Conservation (phyloP, 2,329 filamentous ascomycete species). For the Scleromitrula shiraiana region DNA sequence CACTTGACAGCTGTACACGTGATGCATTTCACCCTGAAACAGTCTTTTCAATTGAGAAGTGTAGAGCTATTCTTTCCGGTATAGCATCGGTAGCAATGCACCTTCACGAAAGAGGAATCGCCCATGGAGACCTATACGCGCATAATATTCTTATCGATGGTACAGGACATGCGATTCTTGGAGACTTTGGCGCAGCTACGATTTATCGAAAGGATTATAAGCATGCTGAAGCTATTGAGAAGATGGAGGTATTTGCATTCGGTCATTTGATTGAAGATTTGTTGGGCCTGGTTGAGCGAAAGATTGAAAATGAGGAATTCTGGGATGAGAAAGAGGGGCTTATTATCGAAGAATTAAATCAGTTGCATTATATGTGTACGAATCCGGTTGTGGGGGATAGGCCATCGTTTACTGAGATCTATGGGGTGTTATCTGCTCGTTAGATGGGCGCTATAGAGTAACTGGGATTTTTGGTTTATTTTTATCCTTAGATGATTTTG, state of each 20-base stretch:
- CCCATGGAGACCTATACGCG: constrained; percentile 41
- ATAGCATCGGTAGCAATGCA: constrained; percentile 37
- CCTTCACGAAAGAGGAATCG: constrained; percentile 36
- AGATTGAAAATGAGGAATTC: constrained; percentile 12
- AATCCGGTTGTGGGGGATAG: constrained; percentile 23
- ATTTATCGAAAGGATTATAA: constrained; percentile 31
- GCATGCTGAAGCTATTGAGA: constrained; percentile 31
- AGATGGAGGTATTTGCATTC: constrained; percentile 40
- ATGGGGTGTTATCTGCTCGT: constrained; percentile 6
- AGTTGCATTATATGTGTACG: constrained; percentile 26
- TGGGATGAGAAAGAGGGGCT: constrained; percentile 24
- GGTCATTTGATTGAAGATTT: constrained; percentile 40
- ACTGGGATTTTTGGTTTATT: no score
- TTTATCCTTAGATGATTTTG: no score
- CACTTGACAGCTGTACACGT: constrained; percentile 38
- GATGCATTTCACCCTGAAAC: constrained; percentile 34
- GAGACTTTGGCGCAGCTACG: constrained; percentile 41
- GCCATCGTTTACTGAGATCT: constrained; percentile 24
- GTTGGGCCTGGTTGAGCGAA: constrained; percentile 29
- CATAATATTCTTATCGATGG: constrained; percentile 39
- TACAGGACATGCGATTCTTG: constrained; percentile 37
- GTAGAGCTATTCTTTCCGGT: constrained; percentile 32
- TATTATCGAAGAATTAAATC: constrained; percentile 23
- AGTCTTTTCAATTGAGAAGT: constrained; percentile 26
- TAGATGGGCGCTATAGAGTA: no score